Evolutionary conservation across 108 stramenopile species (phyloP).

Genomic region (Discostella pseudostelligera): DNA sequence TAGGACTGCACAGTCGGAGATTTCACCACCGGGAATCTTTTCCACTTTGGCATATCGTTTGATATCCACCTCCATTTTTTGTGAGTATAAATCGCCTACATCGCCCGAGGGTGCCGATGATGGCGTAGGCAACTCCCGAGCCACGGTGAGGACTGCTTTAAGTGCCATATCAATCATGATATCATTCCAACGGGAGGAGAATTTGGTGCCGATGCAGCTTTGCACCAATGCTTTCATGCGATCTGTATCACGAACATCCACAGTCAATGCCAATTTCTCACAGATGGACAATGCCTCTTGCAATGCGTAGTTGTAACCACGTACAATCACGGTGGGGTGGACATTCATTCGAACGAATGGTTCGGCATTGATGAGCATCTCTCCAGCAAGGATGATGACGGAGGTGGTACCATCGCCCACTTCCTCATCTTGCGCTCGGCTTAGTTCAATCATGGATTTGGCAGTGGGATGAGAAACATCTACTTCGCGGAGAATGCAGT

Average conservation of each 20-base stretch:
- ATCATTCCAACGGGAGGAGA: conserved; percentile 95
- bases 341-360: conserved; percentile 90
- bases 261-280: conserved; percentile 77
- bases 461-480: conserved; percentile 99
- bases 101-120: conserved; percentile 24
- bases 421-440: conserved; percentile 98
- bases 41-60: conserved; percentile 99
- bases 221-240: conserved; percentile 89
- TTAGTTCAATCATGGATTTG: conserved; percentile 99
- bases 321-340: conserved; percentile 97
- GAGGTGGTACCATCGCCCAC: conserved; percentile 99
- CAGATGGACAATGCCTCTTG: conserved; percentile 89
- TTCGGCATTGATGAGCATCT: conserved; percentile 96
- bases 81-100: conserved; percentile 33
- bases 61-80: conserved; percentile 91
- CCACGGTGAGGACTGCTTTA: conserved; percentile 91
- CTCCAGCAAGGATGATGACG: conserved; percentile 98
- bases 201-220: conserved; percentile 97
- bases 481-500: conserved; percentile 98
- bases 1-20: conserved; percentile 90
- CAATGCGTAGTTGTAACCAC: conserved; percentile 94
- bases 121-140: conserved; percentile 37
- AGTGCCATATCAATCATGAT: conserved; percentile 97
- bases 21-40: conserved; percentile 99
- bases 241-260: conserved; percentile 88